Base-by-base conservation (phyloP, 768 basidiomycete genomes). In the Trametes cingulata region DNA sequence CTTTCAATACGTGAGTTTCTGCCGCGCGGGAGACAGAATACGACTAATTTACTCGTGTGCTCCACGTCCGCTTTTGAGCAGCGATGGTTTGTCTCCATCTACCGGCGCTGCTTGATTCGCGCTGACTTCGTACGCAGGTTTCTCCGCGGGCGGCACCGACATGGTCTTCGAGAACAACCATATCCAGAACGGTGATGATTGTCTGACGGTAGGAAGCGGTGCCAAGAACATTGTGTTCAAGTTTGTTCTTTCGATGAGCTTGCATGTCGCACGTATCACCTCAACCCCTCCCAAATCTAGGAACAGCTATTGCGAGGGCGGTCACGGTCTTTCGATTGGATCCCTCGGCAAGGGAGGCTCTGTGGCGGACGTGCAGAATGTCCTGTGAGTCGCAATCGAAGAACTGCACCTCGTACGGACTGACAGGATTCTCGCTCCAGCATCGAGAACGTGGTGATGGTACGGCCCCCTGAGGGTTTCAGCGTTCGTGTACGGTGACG, bases 1-100 rank as follows among this genome's bases (percentile, higher is more conserved):
- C 84, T 8, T 84, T 83, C 70, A 86, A 86, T 62, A 85, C 83
- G 83, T 85, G 68, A 46, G 82, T 65, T n/a, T n/a, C n/a, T n/a
- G n/a, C n/a, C n/a, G n/a, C n/a, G n/a, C n/a, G n/a, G n/a, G n/a
- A n/a, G n/a, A n/a, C n/a, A n/a, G n/a, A n/a, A n/a, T n/a, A n/a
- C n/a, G n/a, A n/a, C n/a, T n/a, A n/a, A n/a, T n/a, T n/a, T n/a
- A n/a, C n/a, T 40, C n/a, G 25, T 39, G 17, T 40, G 42, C 20
- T 25, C 19, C 45, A 22, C 45, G 45, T 14, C 22, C n/a, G 6
- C 9, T 19, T n/a, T n/a, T 42, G 25, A 10, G 29, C 61, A 77
- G 78, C 47, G 78, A 81, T 61, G 78, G 78, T 79, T 54, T 52
- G 24, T 56, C 29, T 29, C 3, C 36, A 8, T 51, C 45, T 48